phyloP scores from a whole-genome alignment of 768 basidiomycete species.

The Boletellus sp. region DNA sequence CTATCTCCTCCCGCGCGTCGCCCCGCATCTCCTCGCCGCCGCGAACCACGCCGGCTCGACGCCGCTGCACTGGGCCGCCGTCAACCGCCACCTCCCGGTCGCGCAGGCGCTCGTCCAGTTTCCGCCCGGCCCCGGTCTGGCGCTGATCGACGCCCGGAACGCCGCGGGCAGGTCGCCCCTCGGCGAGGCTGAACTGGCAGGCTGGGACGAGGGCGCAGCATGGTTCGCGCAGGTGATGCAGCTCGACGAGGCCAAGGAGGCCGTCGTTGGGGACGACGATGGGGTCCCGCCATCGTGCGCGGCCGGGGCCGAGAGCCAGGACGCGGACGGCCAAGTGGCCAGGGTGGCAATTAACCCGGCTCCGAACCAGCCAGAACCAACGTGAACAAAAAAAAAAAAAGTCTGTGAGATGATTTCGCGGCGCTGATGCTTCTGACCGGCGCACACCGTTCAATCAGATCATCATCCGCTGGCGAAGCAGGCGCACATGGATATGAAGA shows the following conservation, averaged over 20 bases:
- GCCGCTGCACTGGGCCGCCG: slow-evolving; percentile 86
- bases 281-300: slow-evolving; percentile 35
- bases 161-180: slow-evolving; percentile 70
- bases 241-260: slow-evolving; percentile 49
- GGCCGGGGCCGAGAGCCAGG: slow-evolving; percentile 68
- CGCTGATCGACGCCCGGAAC: slow-evolving; percentile 76
- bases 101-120: slow-evolving; percentile 58
- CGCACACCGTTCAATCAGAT: too few species aligned
- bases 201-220: slow-evolving; percentile 80
- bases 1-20: slow-evolving; percentile 61
- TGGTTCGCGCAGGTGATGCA: slow-evolving; percentile 84
- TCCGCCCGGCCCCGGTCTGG: slow-evolving; percentile 54
- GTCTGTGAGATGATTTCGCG: background rate
- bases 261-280: slow-evolving; percentile 21
- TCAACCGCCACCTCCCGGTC: slow-evolving; percentile 72
- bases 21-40: slow-evolving; percentile 50
- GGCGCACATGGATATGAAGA: too few species aligned
- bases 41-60: slow-evolving; percentile 77
- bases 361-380: background rate
- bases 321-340: slow-evolving; percentile 66
- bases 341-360: slow-evolving; percentile 57
- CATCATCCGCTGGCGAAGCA: too few species aligned
- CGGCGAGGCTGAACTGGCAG: slow-evolving; percentile 73
- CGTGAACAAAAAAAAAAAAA: too few species aligned
- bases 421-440: too few species aligned